Evolutionary conservation across 1,284 basidiomycete species (phyloP).

Genomic region (Thecaphora frezii): DNA sequence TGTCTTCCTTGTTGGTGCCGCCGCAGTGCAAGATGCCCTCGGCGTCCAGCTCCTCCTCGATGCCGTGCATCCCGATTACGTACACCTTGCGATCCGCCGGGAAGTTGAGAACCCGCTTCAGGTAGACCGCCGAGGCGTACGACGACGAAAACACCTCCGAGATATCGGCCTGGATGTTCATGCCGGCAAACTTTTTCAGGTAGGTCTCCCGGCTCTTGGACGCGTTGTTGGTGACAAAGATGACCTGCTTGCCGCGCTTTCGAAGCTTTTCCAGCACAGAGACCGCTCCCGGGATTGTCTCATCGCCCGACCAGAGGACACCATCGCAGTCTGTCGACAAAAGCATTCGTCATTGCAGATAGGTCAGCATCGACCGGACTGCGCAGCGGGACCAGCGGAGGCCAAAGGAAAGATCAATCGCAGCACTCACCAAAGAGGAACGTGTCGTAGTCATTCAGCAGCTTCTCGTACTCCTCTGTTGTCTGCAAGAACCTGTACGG

Average conservation of each 20-base stretch:
- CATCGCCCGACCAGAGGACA: slow-evolving; percentile 77
- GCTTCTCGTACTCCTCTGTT: slow-evolving; percentile 26
- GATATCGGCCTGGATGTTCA: slow-evolving; percentile 76
- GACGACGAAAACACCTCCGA: slow-evolving; percentile 95
- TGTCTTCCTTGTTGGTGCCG: slow-evolving; percentile 83
- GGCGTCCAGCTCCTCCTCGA: slow-evolving; percentile 86
- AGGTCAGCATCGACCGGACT: too few species aligned
- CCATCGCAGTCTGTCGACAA: slow-evolving; percentile 79
- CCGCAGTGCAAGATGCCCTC: slow-evolving; percentile 81
- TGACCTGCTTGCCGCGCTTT: slow-evolving; percentile 73
- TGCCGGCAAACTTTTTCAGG: slow-evolving; percentile 84
- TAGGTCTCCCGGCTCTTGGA: slow-evolving; percentile 84
- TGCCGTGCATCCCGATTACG: slow-evolving; percentile 86
- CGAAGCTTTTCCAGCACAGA: slow-evolving; percentile 61
- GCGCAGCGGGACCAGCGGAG: too few species aligned
- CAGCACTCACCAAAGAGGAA: slow-evolving; percentile 44
- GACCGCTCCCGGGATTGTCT: slow-evolving; percentile 42
- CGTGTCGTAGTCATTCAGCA: slow-evolving; percentile 50
- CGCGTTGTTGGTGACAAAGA: slow-evolving; percentile 99
- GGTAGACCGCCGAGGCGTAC: slow-evolving; percentile 87
- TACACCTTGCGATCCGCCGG: slow-evolving; percentile 92
- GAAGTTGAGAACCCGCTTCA: slow-evolving; percentile 83
- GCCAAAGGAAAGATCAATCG: too few species aligned
- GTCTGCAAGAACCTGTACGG: slow-evolving; percentile 36
- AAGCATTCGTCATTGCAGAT: too few species aligned